phyloP scores from a whole-genome alignment of 345 rosid genomes.

The Eucalyptus guilfoylei region DNA sequence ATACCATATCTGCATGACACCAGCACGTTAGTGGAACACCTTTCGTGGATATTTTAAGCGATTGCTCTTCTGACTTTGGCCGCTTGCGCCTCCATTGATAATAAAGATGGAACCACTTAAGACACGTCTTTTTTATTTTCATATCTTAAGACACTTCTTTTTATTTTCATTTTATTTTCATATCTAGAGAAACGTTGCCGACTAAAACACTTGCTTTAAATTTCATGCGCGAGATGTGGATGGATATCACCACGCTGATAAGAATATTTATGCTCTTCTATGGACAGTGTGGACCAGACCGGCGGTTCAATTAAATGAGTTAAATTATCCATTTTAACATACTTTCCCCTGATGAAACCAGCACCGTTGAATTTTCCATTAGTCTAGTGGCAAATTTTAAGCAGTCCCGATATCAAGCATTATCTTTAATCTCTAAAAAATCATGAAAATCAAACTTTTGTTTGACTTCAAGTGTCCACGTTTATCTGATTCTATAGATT shows the following conservation, averaged over 20 bases:
- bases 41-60: neutral
- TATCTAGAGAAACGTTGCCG: neutral
- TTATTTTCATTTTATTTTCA: neutral
- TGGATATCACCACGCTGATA: neutral
- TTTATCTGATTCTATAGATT: neutral
- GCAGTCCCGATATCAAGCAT: neutral
- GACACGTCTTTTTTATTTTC: neutral
- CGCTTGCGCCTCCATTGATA: neutral
- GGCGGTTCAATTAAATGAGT: neutral
- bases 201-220: neutral
- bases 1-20: neutral
- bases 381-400: neutral
- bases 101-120: neutral
- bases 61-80: neutral
- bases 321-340: neutral
- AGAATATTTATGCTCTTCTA: neutral
- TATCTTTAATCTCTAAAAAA: no score
- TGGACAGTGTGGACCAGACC: neutral
- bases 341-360: neutral
- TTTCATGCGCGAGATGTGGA: neutral
- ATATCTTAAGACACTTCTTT: neutral
- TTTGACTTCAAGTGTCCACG: neutral
- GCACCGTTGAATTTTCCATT: neutral
- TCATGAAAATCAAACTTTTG: neutral
- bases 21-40: neutral